These are phyloP conservation scores for Kodamaea leandrae DNA, from an alignment of 805 yeast genomes.

Conservation along the genomic window DNA sequence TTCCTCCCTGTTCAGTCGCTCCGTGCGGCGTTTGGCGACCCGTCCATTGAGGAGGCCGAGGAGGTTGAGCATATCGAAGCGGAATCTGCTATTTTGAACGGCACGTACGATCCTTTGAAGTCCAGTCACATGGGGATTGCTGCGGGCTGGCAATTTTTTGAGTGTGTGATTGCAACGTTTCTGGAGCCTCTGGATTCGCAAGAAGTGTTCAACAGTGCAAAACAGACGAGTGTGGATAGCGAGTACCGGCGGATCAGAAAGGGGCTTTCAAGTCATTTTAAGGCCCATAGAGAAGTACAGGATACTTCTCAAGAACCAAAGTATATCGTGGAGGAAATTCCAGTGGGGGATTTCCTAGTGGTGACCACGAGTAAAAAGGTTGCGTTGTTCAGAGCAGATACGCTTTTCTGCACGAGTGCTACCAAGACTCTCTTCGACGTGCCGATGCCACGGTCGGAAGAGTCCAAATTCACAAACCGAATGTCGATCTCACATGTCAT, in stretches of 20 bases:
- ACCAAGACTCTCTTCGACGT: slow-evolving; percentile 43
- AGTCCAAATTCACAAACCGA: slow-evolving; percentile 31
- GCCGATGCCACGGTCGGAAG: slow-evolving; percentile 36
- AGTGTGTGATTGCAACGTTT: slow-evolving; percentile 13
- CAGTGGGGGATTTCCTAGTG: slow-evolving; percentile 17
- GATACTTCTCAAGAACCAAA: not conserved
- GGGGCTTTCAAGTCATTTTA: slow-evolving; percentile 12
- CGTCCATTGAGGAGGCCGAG: slow-evolving; percentile 29
- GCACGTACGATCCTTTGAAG: slow-evolving; percentile 31
- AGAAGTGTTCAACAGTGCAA: slow-evolving; percentile 13
- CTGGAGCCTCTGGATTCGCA: slow-evolving; percentile 11
- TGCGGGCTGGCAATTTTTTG: slow-evolving; percentile 34
- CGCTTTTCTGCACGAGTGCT: slow-evolving; percentile 48
- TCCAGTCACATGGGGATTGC: slow-evolving; percentile 28
- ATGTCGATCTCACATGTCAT: slow-evolving; percentile 34
- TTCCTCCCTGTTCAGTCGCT: slow-evolving; percentile 52
- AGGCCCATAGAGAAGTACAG: slow-evolving; percentile 1
- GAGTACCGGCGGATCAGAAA: slow-evolving; percentile 34
- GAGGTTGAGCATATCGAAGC: slow-evolving; percentile 28
- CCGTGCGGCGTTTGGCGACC: slow-evolving; percentile 49
- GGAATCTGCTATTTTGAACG: slow-evolving; percentile 42
- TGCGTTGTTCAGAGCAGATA: slow-evolving; percentile 45
- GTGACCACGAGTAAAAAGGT: slow-evolving; percentile 45
- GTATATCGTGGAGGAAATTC: slow-evolving; percentile 5
- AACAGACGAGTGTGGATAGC: slow-evolving; percentile 29